Percentiles rank a stretch among this genome's conserved stretches.
These are phyloP conservation scores for Trichoderma sp. DNA, from an alignment of 2,329 filamentous ascomycete species.

Conservation along the genomic window DNA sequence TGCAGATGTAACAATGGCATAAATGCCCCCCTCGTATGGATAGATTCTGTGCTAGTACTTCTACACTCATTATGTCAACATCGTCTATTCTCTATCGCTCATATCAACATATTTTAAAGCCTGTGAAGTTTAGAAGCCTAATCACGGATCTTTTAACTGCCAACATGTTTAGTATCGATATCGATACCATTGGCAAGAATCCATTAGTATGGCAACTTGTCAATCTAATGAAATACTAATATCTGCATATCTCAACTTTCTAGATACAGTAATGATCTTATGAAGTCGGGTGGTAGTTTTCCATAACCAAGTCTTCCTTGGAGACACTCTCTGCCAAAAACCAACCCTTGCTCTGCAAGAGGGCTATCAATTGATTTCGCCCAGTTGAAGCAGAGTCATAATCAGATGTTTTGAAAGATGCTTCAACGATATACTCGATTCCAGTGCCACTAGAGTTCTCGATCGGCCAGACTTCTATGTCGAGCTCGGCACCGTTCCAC, in stretches of 20 bases:
- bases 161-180: too few species aligned
- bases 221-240: not conserved
- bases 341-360: not conserved
- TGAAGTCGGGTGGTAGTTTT: constrained; percentile 5
- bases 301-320: constrained; percentile 5
- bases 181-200: not conserved
- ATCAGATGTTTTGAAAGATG: not conserved
- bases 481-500: not conserved
- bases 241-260: not conserved
- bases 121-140: too few species aligned
- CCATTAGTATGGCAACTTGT: not conserved
- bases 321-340: constrained; percentile 8
- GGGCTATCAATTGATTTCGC: not conserved
- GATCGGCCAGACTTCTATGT: constrained; percentile 12
- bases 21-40: too few species aligned
- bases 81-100: too few species aligned
- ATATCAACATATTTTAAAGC: too few species aligned
- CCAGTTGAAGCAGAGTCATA: not conserved
- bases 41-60: too few species aligned
- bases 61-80: too few species aligned
- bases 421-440: constrained; percentile 2
- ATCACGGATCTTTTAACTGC: too few species aligned
- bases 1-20: too few species aligned
- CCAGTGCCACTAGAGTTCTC: not conserved
- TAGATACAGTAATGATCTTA: not conserved